Evolutionary conservation across 1,284 basidiomycete species (phyloP).

Genomic region (Naganishia albida): DNA sequence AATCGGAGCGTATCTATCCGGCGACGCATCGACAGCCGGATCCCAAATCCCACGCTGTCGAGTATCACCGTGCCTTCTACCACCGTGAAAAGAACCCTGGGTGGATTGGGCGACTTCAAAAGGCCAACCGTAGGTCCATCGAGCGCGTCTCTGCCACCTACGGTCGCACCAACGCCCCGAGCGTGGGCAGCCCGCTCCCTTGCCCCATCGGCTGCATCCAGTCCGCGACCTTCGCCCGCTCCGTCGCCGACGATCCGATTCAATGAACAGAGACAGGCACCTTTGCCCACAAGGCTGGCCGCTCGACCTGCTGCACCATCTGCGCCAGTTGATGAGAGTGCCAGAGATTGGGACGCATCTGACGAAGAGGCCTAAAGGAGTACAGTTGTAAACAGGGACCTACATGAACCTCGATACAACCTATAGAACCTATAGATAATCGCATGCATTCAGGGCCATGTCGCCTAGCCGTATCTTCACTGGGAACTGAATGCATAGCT

Average conservation of each 20-base stretch:
- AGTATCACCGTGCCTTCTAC: constrained; percentile 54
- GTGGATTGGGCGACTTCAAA: constrained; percentile 39
- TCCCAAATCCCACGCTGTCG: constrained; percentile 66
- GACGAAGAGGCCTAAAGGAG: constrained; percentile 23
- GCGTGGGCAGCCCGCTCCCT: constrained; percentile 4
- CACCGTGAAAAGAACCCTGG: constrained; percentile 35
- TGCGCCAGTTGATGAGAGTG: constrained; percentile 25
- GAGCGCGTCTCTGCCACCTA: not conserved
- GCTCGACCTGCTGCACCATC: constrained; percentile 19
- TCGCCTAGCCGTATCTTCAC: too few species aligned
- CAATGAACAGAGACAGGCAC: not conserved
- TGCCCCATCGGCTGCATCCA: constrained; percentile 7
- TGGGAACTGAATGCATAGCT: too few species aligned
- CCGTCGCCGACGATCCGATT: constrained; percentile 5
- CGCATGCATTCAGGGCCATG: too few species aligned
- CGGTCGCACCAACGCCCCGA: constrained; percentile 13
- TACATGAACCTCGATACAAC: too few species aligned
- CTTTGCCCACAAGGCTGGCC: constrained; percentile 1
- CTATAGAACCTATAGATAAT: too few species aligned
- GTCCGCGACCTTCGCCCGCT: constrained; percentile 2
- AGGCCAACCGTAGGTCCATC: constrained; percentile 5
- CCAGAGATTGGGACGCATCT: constrained; percentile 31
- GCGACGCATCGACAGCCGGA: constrained; percentile 73
- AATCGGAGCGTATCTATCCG: constrained; percentile 74
- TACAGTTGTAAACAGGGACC: too few species aligned